A percentile compares a stretch with the other conserved stretches of the same genome.
These are phyloP conservation scores for Adiantum capillusveneris DNA, from an alignment of 75 land plant genomes.

Conservation along the genomic window DNA sequence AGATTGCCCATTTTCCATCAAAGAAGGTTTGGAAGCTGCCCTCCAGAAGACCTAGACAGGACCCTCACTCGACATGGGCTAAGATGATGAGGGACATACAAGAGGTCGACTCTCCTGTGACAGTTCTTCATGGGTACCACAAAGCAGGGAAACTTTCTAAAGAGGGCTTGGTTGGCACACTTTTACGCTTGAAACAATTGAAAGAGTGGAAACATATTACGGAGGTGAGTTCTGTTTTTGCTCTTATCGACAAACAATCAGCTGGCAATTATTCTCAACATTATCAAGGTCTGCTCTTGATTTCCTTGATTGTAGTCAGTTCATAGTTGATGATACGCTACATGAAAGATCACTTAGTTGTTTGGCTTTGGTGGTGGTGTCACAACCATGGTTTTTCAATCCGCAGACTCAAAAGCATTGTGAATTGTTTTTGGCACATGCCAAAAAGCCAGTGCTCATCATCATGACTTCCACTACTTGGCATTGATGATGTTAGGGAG, in stretches of 20 bases:
- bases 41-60: too few relatives aligned
- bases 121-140: conserved; percentile 9
- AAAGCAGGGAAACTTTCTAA: conserved; percentile 17
- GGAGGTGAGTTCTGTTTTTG: conserved; percentile 10
- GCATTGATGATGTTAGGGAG: too few relatives aligned
- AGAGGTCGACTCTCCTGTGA: conserved; percentile 17
- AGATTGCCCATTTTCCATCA: too few relatives aligned
- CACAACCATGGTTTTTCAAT: background rate
- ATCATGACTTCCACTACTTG: too few relatives aligned
- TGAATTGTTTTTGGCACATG: too few relatives aligned
- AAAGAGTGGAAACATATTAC: conserved; percentile 15
- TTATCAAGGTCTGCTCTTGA: too few relatives aligned
- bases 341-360: background rate
- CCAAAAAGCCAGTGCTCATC: too few relatives aligned
- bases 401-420: background rate
- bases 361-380: background rate
- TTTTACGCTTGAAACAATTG: conserved; percentile 20
- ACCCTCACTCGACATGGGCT: conserved; percentile 7
- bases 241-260: too few relatives aligned
- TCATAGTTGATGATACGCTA: background rate
- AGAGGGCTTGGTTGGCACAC: conserved; percentile 23
- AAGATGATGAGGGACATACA: conserved; percentile 17
- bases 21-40: too few relatives aligned
- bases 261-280: too few relatives aligned
- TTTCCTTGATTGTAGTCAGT: background rate